phyloP scores from a whole-genome alignment of 768 basidiomycete genomes.

The Amanita inopinata region DNA sequence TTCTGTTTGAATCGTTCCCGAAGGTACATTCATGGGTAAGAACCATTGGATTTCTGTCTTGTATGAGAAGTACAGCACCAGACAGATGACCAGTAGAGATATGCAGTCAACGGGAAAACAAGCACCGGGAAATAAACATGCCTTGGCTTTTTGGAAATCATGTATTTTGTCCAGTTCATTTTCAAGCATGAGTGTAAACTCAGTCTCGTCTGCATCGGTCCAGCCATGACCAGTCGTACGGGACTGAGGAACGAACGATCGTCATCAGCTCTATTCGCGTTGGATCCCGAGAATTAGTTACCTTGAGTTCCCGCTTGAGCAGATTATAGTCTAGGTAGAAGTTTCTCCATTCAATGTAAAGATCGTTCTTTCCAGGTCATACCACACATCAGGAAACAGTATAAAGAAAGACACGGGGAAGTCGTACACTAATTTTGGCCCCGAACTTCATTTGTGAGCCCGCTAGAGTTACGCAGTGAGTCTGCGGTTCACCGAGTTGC shows the following conservation, averaged over 20 bases:
- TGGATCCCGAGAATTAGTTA: slow-evolving; percentile 17
- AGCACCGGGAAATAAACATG: slow-evolving; percentile 18
- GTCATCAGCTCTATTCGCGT: slow-evolving; percentile 4
- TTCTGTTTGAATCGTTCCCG: no score
- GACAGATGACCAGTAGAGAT: background rate
- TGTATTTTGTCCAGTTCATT: slow-evolving; percentile 90
- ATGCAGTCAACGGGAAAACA: background rate
- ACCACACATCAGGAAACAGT: background rate
- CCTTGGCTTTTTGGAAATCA: slow-evolving; percentile 88
- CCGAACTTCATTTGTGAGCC: slow-evolving; percentile 72
- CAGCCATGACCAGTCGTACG: slow-evolving; percentile 49
- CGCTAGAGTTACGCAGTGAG: slow-evolving; percentile 1
- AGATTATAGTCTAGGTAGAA: slow-evolving; percentile 86
- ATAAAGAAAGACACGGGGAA: background rate
- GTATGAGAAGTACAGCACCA: background rate
- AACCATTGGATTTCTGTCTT: no score
- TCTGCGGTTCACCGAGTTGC: background rate
- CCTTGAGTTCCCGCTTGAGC: slow-evolving; percentile 88
- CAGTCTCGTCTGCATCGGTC: slow-evolving; percentile 70
- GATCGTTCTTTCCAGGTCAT: slow-evolving; percentile 44
- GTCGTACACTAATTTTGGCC: slow-evolving; percentile 44
- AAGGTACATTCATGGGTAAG: no score
- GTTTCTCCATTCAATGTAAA: slow-evolving; percentile 86
- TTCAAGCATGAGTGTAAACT: slow-evolving; percentile 73
- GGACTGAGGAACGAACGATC: slow-evolving; percentile 14